A percentile compares a stretch with the other conserved stretches of the same genome.
Evolutionary conservation across 148 eudicot genomes (phyloP).

Genomic region (Polygonum aviculare): DNA sequence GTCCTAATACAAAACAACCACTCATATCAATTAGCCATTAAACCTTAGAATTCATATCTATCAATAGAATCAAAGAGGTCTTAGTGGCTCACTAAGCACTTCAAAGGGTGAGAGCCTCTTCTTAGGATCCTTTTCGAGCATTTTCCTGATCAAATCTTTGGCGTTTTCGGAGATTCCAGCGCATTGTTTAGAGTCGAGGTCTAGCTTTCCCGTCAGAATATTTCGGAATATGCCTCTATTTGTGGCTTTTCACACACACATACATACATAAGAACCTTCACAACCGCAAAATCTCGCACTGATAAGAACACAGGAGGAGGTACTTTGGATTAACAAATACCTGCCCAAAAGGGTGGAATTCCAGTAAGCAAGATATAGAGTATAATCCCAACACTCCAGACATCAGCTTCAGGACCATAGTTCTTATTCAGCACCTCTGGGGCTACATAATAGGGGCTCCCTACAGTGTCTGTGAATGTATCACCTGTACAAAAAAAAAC

Average conservation of each 20-base stretch:
- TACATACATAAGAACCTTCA: background rate
- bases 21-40: background rate
- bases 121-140: constrained; percentile 56
- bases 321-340: constrained; percentile 6
- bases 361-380: constrained; percentile 12
- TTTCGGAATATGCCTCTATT: constrained; percentile 59
- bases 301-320: background rate
- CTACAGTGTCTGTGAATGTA: constrained; percentile 3
- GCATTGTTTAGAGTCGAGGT: constrained; percentile 56
- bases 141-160: constrained; percentile 51
- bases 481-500: background rate
- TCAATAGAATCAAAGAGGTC: background rate
- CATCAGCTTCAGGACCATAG: constrained; percentile 18
- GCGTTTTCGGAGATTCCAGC: constrained; percentile 63
- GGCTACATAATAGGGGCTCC: constrained; percentile 10
- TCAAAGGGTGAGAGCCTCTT: constrained; percentile 47
- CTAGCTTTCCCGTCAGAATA: constrained; percentile 45
- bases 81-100: constrained; percentile 52
- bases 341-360: constrained; percentile 11
- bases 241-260: constrained; percentile 30
- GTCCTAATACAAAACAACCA: constrained; percentile 30
- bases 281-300: background rate
- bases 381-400: constrained; percentile 19
- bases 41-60: background rate
- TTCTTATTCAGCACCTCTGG: constrained; percentile 14